These are phyloP conservation scores for Ambrosiella beaveri DNA, from an alignment of 2,329 filamentous ascomycete species.

Conservation along the genomic window DNA sequence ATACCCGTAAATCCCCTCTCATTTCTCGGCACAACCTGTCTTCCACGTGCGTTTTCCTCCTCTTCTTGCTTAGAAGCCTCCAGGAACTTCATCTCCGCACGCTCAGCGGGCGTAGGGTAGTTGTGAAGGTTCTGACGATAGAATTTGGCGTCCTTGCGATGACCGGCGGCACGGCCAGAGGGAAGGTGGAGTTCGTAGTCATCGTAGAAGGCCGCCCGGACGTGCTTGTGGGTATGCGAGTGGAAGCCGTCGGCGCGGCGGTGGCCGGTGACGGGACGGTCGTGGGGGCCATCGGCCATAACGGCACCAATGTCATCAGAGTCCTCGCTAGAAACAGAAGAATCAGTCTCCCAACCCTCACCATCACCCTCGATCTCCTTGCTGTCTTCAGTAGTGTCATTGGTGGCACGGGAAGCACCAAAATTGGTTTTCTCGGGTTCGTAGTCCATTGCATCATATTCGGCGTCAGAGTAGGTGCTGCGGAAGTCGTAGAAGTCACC, in stretches of 20 bases:
- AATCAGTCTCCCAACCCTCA: slow-evolving; percentile 92
- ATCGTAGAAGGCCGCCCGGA: slow-evolving; percentile 67
- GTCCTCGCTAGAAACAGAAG: slow-evolving; percentile 71
- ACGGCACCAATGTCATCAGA: slow-evolving; percentile 70
- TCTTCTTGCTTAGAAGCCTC: slow-evolving; percentile 23
- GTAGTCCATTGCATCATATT: slow-evolving; percentile 37
- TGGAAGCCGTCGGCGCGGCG: slow-evolving; percentile 63
- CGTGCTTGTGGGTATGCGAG: slow-evolving; percentile 61
- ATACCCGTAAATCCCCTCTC: slow-evolving; percentile 9
- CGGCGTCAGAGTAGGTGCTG: slow-evolving; percentile 79
- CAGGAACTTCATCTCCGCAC: slow-evolving; percentile 48
- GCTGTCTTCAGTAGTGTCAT: slow-evolving; percentile 33
- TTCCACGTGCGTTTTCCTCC: slow-evolving; percentile 6
- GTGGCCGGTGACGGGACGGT: slow-evolving; percentile 53
- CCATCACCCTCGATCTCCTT: slow-evolving; percentile 32
- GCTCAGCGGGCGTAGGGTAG: slow-evolving; percentile 65
- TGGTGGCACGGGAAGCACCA: slow-evolving; percentile 39
- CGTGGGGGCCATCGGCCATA: slow-evolving; percentile 53
- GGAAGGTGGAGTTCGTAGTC: slow-evolving; percentile 91
- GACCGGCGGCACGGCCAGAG: slow-evolving; percentile 73
- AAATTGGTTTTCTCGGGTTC: slow-evolving; percentile 44
- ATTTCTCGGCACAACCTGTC: slow-evolving; percentile 6
- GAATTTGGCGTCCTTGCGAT: slow-evolving; percentile 73
- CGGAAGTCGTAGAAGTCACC: slow-evolving; percentile 96
- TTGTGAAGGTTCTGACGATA: slow-evolving; percentile 83